phyloP scores from a whole-genome alignment of 2,329 filamentous ascomycete species.

The Apiospora marii region DNA sequence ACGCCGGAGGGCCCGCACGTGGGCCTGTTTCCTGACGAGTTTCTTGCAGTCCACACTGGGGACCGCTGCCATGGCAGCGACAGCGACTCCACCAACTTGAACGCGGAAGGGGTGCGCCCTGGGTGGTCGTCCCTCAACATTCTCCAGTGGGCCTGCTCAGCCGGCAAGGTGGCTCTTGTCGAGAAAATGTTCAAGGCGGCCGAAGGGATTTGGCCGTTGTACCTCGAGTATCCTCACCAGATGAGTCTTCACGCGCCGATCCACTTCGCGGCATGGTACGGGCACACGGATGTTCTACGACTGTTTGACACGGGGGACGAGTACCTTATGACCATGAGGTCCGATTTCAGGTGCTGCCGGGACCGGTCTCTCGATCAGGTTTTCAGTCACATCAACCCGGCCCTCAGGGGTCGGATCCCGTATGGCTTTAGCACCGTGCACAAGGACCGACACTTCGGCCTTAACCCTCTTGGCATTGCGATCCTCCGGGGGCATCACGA shows the following conservation, averaged over 20 bases:
- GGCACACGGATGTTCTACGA: background rate
- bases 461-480: background rate
- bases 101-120: too few species aligned
- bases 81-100: too few species aligned
- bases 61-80: too few species aligned
- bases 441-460: background rate
- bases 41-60: too few species aligned
- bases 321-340: background rate
- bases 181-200: background rate
- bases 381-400: background rate
- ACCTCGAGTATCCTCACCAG: background rate
- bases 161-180: background rate
- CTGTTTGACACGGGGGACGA: background rate
- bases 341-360: background rate
- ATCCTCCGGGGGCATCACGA: background rate
- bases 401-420: background rate
- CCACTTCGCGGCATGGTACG: background rate
- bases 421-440: background rate
- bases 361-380: background rate
- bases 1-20: too few species aligned
- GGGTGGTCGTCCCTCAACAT: background rate
- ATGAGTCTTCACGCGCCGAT: background rate
- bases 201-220: background rate
- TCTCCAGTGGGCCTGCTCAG: background rate
- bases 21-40: too few species aligned